Evolutionary conservation across 176 grass and related monocot species (phyloP).

Genomic region (Oryza glumipatula): DNA sequence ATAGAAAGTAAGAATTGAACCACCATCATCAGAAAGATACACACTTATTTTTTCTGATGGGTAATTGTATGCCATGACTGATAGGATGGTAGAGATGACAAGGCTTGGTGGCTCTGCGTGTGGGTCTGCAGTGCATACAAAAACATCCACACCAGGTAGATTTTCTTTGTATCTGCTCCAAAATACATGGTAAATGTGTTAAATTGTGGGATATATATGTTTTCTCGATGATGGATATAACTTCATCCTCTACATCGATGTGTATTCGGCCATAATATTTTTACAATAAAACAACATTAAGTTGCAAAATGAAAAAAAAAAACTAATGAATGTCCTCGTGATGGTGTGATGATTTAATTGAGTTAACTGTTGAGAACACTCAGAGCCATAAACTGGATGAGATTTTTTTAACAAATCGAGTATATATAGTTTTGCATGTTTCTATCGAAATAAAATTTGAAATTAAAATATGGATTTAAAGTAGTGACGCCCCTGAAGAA

Average conservation of each 20-base stretch:
- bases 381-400: too few relatives aligned
- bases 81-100: slow-evolving; percentile 67
- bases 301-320: neutral
- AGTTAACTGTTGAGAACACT: too few relatives aligned
- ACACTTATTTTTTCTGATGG: slow-evolving; percentile 63
- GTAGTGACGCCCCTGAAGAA: too few relatives aligned
- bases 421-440: too few relatives aligned
- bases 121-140: slow-evolving; percentile 76
- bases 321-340: neutral
- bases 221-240: neutral
- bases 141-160: slow-evolving; percentile 69
- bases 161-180: slow-evolving; percentile 44
- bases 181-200: neutral
- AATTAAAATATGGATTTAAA: too few relatives aligned
- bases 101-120: slow-evolving; percentile 65
- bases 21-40: slow-evolving; percentile 79
- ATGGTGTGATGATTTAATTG: too few relatives aligned
- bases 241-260: neutral
- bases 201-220: neutral
- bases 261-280: neutral
- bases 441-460: too few relatives aligned
- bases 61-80: slow-evolving; percentile 76
- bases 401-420: too few relatives aligned
- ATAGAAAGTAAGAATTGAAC: slow-evolving; percentile 78
- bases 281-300: neutral